These are phyloP conservation scores for Fusarium tjaetaba DNA, from an alignment of 2,329 filamentous ascomycete genomes.

Conservation along the genomic window DNA sequence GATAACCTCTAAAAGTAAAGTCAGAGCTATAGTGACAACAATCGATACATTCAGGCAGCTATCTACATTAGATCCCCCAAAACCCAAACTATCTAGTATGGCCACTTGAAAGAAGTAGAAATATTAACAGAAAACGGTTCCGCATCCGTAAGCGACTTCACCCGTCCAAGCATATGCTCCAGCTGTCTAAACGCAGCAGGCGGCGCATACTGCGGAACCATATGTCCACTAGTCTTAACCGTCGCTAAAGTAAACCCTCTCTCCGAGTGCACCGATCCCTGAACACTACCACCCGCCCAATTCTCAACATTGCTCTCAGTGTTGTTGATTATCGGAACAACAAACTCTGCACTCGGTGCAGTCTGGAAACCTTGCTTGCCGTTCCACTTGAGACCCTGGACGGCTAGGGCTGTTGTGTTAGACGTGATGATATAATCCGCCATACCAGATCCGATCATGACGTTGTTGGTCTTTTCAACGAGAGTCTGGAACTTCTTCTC, in stretches of 20 bases:
- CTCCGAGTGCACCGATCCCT: conserved; percentile 3
- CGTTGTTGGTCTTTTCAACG: conserved; percentile 13
- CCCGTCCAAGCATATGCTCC: conserved; percentile 17
- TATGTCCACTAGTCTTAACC: conserved; percentile 17
- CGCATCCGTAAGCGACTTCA: conserved; percentile 3
- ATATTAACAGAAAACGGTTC: conserved; percentile 9
- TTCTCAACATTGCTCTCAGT: conserved; percentile 10
- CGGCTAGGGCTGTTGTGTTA: conserved; percentile 4
- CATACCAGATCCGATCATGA: conserved; percentile 8
- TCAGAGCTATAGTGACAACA: neutral
- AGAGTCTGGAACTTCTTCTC: conserved; percentile 17
- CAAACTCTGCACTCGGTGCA: neutral
- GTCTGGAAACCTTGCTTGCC: conserved; percentile 18
- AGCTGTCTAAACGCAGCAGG: conserved; percentile 13
- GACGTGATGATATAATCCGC: conserved; percentile 24
- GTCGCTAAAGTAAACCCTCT: conserved; percentile 8
- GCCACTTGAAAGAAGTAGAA: conserved; percentile 22
- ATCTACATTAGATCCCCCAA: too few relatives aligned
- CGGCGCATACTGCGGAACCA: conserved; percentile 21
- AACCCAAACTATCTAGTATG: neutral
- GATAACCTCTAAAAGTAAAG: too few relatives aligned
- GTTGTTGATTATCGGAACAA: conserved; percentile 12
- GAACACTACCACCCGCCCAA: conserved; percentile 16
- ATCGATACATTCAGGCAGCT: neutral
- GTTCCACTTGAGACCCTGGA: conserved; percentile 1